Percentiles rank a stretch among this genome's conserved stretches.
These are phyloP conservation scores for Nicotiana knightiana DNA, from an alignment of 257 asterid genomes.

Conservation along the genomic window DNA sequence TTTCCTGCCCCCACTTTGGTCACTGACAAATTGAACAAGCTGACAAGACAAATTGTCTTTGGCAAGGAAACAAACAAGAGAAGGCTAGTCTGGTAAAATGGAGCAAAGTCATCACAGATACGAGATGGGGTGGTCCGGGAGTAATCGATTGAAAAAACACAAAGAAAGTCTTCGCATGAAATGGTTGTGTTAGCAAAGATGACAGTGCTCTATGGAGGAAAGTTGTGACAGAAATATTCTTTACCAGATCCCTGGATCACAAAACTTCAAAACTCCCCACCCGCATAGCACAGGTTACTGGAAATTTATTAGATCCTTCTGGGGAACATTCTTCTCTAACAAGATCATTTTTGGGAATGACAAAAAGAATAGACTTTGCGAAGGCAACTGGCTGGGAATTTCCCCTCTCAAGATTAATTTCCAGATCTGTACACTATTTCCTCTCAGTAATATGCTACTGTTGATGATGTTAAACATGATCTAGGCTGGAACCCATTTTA, in stretches of 20 bases:
- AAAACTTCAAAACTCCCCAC: background rate
- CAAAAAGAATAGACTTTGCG: background rate
- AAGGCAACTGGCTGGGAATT: background rate
- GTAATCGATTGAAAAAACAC: background rate
- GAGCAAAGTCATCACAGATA: background rate
- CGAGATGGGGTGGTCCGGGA: background rate
- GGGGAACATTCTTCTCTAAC: background rate
- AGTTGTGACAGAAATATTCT: background rate
- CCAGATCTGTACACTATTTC: background rate
- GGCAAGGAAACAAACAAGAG: background rate
- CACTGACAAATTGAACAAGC: slow-evolving; percentile 1
- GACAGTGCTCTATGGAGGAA: background rate
- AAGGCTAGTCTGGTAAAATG: background rate
- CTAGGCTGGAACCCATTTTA: background rate
- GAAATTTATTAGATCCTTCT: slow-evolving; percentile 1
- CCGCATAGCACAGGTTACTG: background rate
- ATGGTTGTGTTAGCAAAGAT: background rate
- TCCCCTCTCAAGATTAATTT: background rate
- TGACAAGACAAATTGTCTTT: background rate
- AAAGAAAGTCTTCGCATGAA: background rate
- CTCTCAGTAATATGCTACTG: background rate
- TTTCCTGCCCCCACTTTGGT: background rate
- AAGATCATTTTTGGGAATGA: background rate
- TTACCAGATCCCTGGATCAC: background rate
- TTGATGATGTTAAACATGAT: background rate